These are phyloP conservation scores for Agaricales sp. DNA, from an alignment of 1,284 basidiomycete genomes.

Conservation along the genomic window DNA sequence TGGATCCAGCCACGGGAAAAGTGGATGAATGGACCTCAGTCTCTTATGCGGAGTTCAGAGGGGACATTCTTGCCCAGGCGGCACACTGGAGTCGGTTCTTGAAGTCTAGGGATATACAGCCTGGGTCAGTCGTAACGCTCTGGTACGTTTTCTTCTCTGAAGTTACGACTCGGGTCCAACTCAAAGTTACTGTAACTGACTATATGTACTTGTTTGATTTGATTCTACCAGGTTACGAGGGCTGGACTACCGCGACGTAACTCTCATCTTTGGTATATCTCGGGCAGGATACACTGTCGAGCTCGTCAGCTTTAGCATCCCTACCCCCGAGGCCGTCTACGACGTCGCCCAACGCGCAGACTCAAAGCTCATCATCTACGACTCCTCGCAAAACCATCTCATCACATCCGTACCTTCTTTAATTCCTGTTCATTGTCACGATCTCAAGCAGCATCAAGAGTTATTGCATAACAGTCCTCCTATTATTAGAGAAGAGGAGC, in stretches of 20 bases:
- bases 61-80: background rate
- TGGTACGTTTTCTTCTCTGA: background rate
- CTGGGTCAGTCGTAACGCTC: background rate
- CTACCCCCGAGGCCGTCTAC: background rate
- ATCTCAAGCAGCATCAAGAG: no score
- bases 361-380: background rate
- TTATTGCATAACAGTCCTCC: no score
- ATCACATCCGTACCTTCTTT: background rate
- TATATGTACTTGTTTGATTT: no score
- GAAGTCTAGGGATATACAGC: background rate
- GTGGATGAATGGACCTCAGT: background rate
- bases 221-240: background rate
- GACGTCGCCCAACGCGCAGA: background rate
- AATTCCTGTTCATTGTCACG: background rate
- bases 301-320: background rate
- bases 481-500: background rate
- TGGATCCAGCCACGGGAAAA: background rate
- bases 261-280: background rate
- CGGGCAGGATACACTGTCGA: background rate
- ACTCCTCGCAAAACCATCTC: background rate
- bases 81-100: background rate
- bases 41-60: background rate
- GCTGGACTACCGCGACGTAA: background rate
- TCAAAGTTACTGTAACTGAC: no score
- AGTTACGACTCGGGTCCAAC: background rate